Percentiles rank a stretch among this genome's conserved stretches.
Evolutionary conservation across 2,329 filamentous ascomycete genomes (phyloP).

Genomic region (Talaromyces rugulosus): DNA sequence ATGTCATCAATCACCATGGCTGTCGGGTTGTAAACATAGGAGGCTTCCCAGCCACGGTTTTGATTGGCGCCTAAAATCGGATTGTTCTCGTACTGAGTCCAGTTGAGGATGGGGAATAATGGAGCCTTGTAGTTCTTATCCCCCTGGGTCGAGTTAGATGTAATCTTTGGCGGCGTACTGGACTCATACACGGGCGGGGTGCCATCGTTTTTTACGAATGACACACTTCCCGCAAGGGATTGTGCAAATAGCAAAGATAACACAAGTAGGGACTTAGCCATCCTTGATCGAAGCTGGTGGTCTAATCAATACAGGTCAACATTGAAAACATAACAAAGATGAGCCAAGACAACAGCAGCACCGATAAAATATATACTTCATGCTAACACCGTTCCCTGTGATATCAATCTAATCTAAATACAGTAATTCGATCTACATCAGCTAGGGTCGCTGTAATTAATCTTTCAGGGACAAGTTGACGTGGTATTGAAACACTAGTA

Average conservation of each 20-base stretch:
- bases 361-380: not conserved
- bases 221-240: not conserved
- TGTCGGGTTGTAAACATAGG: slow-evolving; percentile 20
- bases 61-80: slow-evolving; percentile 20
- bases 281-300: not conserved
- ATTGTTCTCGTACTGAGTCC: slow-evolving; percentile 22
- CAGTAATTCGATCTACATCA: no score
- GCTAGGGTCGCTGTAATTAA: no score
- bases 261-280: not conserved
- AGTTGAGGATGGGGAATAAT: slow-evolving; percentile 23
- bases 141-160: slow-evolving; percentile 16
- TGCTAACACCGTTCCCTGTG: no score
- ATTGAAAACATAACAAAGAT: not conserved
- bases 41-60: slow-evolving; percentile 16
- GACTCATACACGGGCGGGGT: not conserved
- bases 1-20: slow-evolving; percentile 20
- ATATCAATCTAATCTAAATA: not conserved
- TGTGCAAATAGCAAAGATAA: not conserved
- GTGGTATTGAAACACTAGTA: no score
- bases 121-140: slow-evolving; percentile 23
- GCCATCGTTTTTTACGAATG: not conserved
- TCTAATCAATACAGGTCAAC: not conserved
- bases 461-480: no score
- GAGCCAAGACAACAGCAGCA: not conserved
- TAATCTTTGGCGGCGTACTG: slow-evolving; percentile 12